Conservation (phyloP, 306 rosid genomes). For the Calophaca sinica region DNA sequence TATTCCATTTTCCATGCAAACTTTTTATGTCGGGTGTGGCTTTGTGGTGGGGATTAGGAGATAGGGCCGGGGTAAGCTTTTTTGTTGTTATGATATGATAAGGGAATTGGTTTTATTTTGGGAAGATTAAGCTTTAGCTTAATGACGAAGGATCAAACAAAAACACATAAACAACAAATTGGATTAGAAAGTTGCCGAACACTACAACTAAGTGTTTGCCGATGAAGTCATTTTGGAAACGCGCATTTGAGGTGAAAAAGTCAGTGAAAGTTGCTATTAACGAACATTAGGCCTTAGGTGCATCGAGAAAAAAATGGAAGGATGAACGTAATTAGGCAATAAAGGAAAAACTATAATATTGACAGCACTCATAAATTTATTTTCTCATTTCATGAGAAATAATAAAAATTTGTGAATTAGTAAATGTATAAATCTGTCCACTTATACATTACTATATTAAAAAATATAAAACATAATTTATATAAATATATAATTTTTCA, state of each 20-base stretch:
- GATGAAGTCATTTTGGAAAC: conserved; percentile 45
- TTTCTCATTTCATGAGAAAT: too few relatives aligned
- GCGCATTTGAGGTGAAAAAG: conserved; percentile 38
- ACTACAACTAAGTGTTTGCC: conserved; percentile 16
- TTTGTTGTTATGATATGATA: conserved; percentile 30
- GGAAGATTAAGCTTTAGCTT: conserved; percentile 73
- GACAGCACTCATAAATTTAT: too few relatives aligned
- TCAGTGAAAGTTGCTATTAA: conserved; percentile 23
- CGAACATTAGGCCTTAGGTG: conserved; percentile 15
- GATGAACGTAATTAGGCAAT: background rate
- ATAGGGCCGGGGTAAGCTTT: conserved; percentile 39
- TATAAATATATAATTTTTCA: too few relatives aligned
- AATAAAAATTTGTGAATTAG: too few relatives aligned
- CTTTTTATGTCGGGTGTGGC: conserved; percentile 47
- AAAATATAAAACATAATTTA: too few relatives aligned
- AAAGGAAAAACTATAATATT: background rate
- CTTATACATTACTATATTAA: too few relatives aligned
- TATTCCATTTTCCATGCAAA: conserved; percentile 44
- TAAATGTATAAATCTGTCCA: too few relatives aligned
- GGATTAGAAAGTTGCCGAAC: conserved; percentile 47
- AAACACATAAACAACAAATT: conserved; percentile 45
- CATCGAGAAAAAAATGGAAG: background rate
- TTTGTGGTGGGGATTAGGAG: conserved; percentile 44
- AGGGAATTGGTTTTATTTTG: conserved; percentile 40
- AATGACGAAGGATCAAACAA: conserved; percentile 85